Evolutionary conservation across 768 basidiomycete species (phyloP), one percentile per base, ranked within the genome.

Genomic region (Tylopilus vinaceipallidus): DNA sequence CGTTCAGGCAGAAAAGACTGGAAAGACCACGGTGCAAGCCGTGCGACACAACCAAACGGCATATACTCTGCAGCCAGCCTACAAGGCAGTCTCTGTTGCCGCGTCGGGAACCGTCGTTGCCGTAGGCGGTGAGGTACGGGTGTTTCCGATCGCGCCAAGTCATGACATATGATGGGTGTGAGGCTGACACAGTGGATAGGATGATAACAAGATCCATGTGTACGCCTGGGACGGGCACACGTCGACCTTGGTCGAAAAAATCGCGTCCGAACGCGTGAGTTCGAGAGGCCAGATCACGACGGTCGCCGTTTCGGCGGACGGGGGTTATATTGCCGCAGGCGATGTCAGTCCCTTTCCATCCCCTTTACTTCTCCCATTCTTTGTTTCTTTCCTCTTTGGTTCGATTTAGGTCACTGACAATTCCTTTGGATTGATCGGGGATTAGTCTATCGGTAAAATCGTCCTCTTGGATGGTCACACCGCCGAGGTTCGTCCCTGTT

Each of bases 261-360:
- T 68, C 0, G 72, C 79, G 3, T 71, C 89, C 9, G 83, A 86
- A 54, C 83, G 81, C 27, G 87, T 88, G 65, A 80, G 79, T 55
- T 10, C 53, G 1, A 49, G 62, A 36, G 88, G 84, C 13, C 71
- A 80, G 7, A 73, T 98, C 17, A 84, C 84, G 35, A 82, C 83
- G 1, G 66, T 98, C 6, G 80, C 88, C 0, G 88, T 97, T 70
- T 89, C 91, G 0, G 81, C 84, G 0, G 84, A 95, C 64, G 89
- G 88, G 0, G 73, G 70, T 19, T 69, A 83, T 32, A 74, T 98
- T 11, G 91, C 88, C 45, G 78, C 85, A 6, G 95, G 95, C 40
- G 93, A 98, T 69, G 93, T 95, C 58, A 69, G 89, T 58, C 26
- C 1, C 20, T 26, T 45, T 19, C 13, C 1, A 22, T 20, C 42